These are phyloP conservation scores for Kwoniella botswanensis DNA, from an alignment of 768 basidiomycete genomes.

Conservation along the genomic window DNA sequence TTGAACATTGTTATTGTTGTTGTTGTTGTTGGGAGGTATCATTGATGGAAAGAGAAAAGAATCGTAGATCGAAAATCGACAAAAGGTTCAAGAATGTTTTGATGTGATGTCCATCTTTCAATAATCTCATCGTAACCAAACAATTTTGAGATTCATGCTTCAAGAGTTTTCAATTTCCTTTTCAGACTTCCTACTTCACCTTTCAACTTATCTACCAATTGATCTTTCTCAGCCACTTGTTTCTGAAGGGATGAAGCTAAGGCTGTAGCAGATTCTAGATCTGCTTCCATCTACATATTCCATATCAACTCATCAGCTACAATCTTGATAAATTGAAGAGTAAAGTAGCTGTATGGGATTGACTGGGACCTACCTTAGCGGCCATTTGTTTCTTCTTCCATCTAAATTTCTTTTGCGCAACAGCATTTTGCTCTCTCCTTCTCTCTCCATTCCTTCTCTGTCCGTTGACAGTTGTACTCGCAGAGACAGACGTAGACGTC, in stretches of 20 bases:
- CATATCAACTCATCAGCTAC: neutral
- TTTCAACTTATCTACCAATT: constrained; percentile 11
- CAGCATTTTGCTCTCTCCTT: constrained; percentile 32
- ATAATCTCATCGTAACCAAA: too few species aligned
- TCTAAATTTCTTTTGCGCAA: constrained; percentile 33
- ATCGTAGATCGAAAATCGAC: neutral
- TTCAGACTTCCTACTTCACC: constrained; percentile 15
- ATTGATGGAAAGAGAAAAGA: too few species aligned
- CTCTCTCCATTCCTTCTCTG: constrained; percentile 20
- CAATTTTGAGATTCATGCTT: neutral
- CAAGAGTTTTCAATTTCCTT: constrained; percentile 11
- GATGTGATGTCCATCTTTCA: too few species aligned
- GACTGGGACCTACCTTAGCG: constrained; percentile 23
- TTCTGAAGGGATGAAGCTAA: constrained; percentile 6
- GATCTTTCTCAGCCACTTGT: constrained; percentile 18
- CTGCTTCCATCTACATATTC: constrained; percentile 23
- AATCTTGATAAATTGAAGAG: neutral
- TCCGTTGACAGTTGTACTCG: neutral
- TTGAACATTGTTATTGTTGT: neutral
- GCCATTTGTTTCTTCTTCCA: constrained; percentile 31
- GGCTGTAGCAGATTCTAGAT: constrained; percentile 13
- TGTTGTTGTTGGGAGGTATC: neutral
- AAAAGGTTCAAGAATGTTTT: too few species aligned
- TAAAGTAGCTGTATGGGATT: neutral
- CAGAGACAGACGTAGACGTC: neutral